Base-by-base conservation (phyloP, 163 green algal species). In the Trebouxiophyceae sp. region DNA sequence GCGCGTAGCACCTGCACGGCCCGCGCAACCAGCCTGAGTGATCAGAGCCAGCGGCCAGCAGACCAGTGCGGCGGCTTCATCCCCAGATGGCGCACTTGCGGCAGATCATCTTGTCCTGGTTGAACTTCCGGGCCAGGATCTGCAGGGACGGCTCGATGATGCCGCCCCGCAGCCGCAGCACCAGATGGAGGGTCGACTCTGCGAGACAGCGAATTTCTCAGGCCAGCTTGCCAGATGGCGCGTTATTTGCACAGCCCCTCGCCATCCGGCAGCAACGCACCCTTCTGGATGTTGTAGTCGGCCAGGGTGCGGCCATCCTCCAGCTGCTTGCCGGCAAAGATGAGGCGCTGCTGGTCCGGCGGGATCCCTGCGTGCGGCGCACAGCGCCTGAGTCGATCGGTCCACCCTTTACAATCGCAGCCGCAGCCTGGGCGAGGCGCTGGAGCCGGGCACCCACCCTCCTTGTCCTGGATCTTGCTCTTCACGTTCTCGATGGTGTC, bases 61-160 rank as follows among this genome's bases (percentile, higher is more conserved):
- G n/a, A n/a, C n/a, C n/a, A n/a, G n/a, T n/a, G n/a, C n/a, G n/a
- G n/a, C n/a, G n/a, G n/a, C n/a, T n/a, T n/a, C n/a, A n/a, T n/a
- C n/a, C n/a, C n/a, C n/a, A 47, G 6, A 27, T 16, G 3, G 32
- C 87, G 80, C 68, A 97, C 93, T 98, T 99, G 85, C 95, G 91
- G 92, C 95, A 99, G 74, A 99, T 96, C 79, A 95, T 91, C 86
- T 99, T 99, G 79, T 99, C 95, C 77, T 93, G 84, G 89, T 99
- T 99, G 88, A 93, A 98, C 89, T 99, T 99, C 70, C 89, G 84
- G n/a, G 95, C 95, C 46, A 99, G 87, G 67, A 92, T 92, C 76
- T 95, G 85, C 65, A 99, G 90, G 27, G 91, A 98, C 16, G 95
- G 95, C 88, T 99, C 95, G 70, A 99, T 99, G 86, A 70, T 90